Evolutionary conservation across 768 basidiomycete species (phyloP), one percentile per base, ranked within the genome.

Genomic region (Suillus lakei): DNA sequence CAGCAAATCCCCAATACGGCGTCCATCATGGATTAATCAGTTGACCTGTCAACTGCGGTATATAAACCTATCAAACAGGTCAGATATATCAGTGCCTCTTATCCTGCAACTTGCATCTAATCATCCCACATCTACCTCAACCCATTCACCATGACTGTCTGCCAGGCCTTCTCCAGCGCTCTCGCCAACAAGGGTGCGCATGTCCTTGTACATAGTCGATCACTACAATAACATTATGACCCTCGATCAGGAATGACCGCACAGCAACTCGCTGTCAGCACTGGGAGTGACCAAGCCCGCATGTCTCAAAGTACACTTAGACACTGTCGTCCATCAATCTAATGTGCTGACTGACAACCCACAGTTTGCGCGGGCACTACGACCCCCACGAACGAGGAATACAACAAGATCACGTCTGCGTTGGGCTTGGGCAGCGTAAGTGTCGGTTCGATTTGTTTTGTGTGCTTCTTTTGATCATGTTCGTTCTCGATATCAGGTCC

Each of bases 311-410:
- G 58, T 59, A 43, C 6, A 39, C 26, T 16, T 12, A 58, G n/a
- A 30, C 18, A 30, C 5, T 12, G 5, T 38, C 58, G 13, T 53
- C 32, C 2, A 48, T 50, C 43, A 13, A 9, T n/a, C 34, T 32
- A 32, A n/a, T 55, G 32, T 18, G 39, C 21, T 43, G 30, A 39
- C 36, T 63, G 48, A 50, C 36, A 1, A 12, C 26, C 39, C 50
- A 32, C 61, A 90, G 89, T 90, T 68, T 81, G 85, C 74, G 79
- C 79, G 13, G 87, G 83, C 8, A 68, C 23, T 0, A 43, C 16
- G 5, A 82, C 70, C 64, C 82, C 89, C 16, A 84, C 84, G 10
- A 66, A 75, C 9, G 64, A 69, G 0, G 89, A 90, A 68, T 89
- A 88, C 74, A 72, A 78, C 41, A 72, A 73, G 30, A 78, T 91